Evolutionary conservation across 352 stramenopile species (phyloP).

Genomic region (Phytophthora aleatoria): DNA sequence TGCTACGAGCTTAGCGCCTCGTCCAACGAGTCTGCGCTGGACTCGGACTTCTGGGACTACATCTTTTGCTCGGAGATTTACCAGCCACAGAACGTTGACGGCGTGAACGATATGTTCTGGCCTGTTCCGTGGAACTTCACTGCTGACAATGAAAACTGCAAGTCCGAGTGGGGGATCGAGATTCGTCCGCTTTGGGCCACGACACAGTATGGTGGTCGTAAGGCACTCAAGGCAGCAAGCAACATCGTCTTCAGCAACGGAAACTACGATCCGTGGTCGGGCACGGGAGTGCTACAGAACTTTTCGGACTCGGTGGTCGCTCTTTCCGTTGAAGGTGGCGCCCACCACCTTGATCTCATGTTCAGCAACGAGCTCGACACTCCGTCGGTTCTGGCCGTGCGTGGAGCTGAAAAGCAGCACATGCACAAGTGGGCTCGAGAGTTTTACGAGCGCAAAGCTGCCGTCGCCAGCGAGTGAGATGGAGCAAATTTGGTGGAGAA

Average conservation of each 20-base stretch:
- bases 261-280: conserved; percentile 93
- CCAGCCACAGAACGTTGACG: conserved; percentile 64
- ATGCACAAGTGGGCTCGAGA: conserved; percentile 85
- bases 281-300: conserved; percentile 81
- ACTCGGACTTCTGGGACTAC: conserved; percentile 82
- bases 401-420: conserved; percentile 73
- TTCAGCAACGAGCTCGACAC: conserved; percentile 90
- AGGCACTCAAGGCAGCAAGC: conserved; percentile 66
- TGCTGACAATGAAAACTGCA: conserved; percentile 66
- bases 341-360: conserved; percentile 93
- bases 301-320: conserved; percentile 73
- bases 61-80: conserved; percentile 83
- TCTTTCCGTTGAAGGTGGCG: conserved; percentile 72
- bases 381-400: conserved; percentile 63
- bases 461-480: conserved; percentile 20
- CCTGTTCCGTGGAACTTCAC: conserved; percentile 64
- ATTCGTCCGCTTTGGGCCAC: conserved; percentile 68
- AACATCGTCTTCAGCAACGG: conserved; percentile 97
- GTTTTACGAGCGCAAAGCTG: conserved; percentile 48
- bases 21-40: conserved; percentile 54
- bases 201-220: conserved; percentile 75
- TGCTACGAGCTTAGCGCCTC: conserved; percentile 62
- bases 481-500: background rate
- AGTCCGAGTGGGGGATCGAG: conserved; percentile 63
- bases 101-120: conserved; percentile 91